These are phyloP conservation scores for Malus sylvestris DNA, from an alignment of 306 rosid species.

Conservation along the genomic window DNA sequence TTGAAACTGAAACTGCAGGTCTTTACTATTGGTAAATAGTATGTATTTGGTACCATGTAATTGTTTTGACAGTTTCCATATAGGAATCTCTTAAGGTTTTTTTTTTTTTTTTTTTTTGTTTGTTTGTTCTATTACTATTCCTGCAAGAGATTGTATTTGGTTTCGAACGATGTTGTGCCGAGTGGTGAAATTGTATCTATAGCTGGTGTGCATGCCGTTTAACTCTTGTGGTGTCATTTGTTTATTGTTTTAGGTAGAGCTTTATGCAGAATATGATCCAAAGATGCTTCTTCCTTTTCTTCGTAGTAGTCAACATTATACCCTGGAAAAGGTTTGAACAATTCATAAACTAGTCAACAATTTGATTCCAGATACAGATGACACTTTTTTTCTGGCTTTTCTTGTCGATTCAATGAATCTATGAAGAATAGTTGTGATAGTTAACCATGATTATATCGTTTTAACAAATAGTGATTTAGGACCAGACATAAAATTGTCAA, in stretches of 20 bases:
- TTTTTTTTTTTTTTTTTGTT: background rate
- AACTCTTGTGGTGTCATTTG: conserved; percentile 9
- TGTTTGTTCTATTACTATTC: background rate
- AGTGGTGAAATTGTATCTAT: background rate
- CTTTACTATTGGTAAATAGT: background rate
- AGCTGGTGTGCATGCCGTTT: background rate
- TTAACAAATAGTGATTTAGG: too few species aligned
- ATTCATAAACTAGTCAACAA: conserved; percentile 30
- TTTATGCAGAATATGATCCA: conserved; percentile 87
- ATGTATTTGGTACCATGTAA: background rate
- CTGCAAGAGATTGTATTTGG: background rate
- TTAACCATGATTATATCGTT: too few species aligned
- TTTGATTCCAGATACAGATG: too few species aligned
- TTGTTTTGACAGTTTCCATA: background rate
- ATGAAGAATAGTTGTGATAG: conserved; percentile 39
- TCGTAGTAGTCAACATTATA: conserved; percentile 93
- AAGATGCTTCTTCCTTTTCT: conserved; percentile 93
- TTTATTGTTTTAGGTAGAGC: conserved; percentile 70
- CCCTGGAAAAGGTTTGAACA: conserved; percentile 80
- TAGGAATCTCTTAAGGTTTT: background rate
- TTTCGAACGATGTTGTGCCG: background rate
- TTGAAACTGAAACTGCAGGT: background rate
- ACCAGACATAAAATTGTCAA: too few species aligned
- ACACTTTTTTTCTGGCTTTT: too few species aligned
- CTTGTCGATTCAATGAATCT: too few species aligned